These are phyloP conservation scores for Colletotrichum higginsianum DNA, from an alignment of 2,329 filamentous ascomycete genomes.

Conservation along the genomic window DNA sequence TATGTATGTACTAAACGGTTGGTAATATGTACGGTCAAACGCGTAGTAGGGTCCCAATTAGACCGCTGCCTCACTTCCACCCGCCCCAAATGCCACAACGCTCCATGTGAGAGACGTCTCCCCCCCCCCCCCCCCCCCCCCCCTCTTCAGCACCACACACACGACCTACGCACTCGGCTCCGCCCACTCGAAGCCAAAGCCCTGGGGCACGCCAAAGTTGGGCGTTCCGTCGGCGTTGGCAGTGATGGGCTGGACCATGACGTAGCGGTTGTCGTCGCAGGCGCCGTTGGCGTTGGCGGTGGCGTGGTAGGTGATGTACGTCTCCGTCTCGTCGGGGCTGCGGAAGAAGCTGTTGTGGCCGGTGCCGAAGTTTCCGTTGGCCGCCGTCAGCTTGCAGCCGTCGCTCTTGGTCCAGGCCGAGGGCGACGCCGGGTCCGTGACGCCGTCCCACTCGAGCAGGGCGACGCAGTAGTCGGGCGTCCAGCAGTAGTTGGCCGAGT, in stretches of 20 bases:
- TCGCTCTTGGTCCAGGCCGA: conserved; percentile 66
- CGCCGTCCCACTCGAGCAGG: conserved; percentile 67
- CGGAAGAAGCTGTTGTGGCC: conserved; percentile 73
- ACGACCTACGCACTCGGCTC: conserved; percentile 40
- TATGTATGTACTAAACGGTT: too few species aligned
- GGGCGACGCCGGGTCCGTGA: conserved; percentile 59
- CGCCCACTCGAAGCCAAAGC: conserved; percentile 45
- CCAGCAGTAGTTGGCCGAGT: conserved; percentile 71
- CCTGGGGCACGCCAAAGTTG: conserved; percentile 61
- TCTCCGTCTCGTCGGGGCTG: conserved; percentile 68
- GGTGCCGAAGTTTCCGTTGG: conserved; percentile 70
- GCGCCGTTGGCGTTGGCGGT: conserved; percentile 63
- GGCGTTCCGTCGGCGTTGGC: conserved; percentile 66
- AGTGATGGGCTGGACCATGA: conserved; percentile 66
- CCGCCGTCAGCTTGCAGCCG: conserved; percentile 65
- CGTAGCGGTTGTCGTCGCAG: conserved; percentile 68
- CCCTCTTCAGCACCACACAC: neutral
- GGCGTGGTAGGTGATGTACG: conserved; percentile 71
- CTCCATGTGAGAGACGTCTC: too few species aligned
- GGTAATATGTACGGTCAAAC: too few species aligned
- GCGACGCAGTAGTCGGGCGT: conserved; percentile 68
- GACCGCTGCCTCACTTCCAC: too few species aligned
- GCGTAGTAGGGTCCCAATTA: too few species aligned
- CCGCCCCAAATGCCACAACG: too few species aligned
- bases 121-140: too few species aligned